Percentiles rank a stretch among this genome's conserved stretches.
Evolutionary conservation across 352 stramenopile species (phyloP).

Genomic region (Hyaloperonospora brassicae): DNA sequence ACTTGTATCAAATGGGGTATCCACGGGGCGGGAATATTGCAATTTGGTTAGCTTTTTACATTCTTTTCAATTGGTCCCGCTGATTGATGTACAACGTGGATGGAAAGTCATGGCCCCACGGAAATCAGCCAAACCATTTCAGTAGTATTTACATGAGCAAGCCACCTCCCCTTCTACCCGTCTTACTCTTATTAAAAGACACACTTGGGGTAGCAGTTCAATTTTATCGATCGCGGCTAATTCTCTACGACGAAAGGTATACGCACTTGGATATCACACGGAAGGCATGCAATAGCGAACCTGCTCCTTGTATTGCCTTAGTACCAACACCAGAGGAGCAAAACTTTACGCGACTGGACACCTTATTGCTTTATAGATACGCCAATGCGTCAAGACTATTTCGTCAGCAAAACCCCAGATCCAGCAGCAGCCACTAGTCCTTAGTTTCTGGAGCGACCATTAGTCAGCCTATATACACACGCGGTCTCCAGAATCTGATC

Average conservation of each 20-base stretch:
- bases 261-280: not conserved
- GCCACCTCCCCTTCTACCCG: not conserved
- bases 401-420: too few species aligned
- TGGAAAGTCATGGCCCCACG: not conserved
- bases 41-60: not conserved
- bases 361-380: too few species aligned
- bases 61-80: not conserved
- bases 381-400: too few species aligned
- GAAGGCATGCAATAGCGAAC: not conserved
- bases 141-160: constrained; percentile 8
- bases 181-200: not conserved
- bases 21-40: not conserved
- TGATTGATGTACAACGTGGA: not conserved
- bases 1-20: not conserved
- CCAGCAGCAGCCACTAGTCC: not conserved
- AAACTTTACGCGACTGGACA: too few species aligned
- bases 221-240: not conserved
- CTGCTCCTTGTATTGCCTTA: not conserved
- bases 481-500: too few species aligned
- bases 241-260: not conserved
- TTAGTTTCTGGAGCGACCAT: not conserved
- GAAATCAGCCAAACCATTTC: constrained; percentile 9
- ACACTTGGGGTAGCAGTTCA: constrained; percentile 2
- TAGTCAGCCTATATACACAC: not conserved
- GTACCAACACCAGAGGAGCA: not conserved